phyloP scores from a whole-genome alignment of 2,329 filamentous ascomycete species.

The Zymoseptoria brevis region DNA sequence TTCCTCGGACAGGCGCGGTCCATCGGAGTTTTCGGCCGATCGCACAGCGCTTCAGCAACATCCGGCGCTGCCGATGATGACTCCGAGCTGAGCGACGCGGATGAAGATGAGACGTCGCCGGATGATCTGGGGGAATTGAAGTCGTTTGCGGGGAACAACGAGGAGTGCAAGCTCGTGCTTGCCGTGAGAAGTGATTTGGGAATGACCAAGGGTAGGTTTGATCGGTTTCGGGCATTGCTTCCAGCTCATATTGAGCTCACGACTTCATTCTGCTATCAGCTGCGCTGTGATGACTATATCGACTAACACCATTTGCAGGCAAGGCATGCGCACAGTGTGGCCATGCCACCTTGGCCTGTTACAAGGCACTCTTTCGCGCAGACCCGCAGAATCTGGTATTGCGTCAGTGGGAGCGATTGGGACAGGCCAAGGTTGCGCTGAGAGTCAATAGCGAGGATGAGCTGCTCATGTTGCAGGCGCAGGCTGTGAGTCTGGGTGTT shows the following conservation, averaged over 20 bases:
- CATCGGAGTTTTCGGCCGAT: slow-evolving; percentile 65
- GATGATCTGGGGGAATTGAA: slow-evolving; percentile 37
- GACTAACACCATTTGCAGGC: slow-evolving; percentile 45
- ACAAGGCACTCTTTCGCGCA: slow-evolving; percentile 65
- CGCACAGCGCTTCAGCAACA: slow-evolving; percentile 20
- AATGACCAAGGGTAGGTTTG: slow-evolving; percentile 80
- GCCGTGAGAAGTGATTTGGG: slow-evolving; percentile 89
- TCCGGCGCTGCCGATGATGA: slow-evolving; percentile 32
- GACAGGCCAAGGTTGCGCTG: slow-evolving; percentile 71
- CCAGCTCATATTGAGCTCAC: slow-evolving; percentile 1
- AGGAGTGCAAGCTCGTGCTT: slow-evolving; percentile 91
- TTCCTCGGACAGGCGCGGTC: slow-evolving; percentile 57
- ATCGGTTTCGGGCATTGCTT: slow-evolving; percentile 7
- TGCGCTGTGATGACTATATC: neutral
- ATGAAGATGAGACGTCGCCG: slow-evolving; percentile 33
- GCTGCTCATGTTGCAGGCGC: slow-evolving; percentile 64
- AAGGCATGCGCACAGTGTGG: slow-evolving; percentile 95
- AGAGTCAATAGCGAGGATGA: slow-evolving; percentile 82
- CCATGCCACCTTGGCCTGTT: slow-evolving; percentile 95
- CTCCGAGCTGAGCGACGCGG: slow-evolving; percentile 22
- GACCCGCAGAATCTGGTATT: slow-evolving; percentile 56
- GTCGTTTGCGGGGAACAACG: slow-evolving; percentile 45
- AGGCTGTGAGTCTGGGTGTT: slow-evolving; percentile 73
- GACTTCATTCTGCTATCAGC: neutral
- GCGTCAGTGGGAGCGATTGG: slow-evolving; percentile 72